phyloP scores from a whole-genome alignment of 768 basidiomycete species.

The Candolleomyces aberdarensis region DNA sequence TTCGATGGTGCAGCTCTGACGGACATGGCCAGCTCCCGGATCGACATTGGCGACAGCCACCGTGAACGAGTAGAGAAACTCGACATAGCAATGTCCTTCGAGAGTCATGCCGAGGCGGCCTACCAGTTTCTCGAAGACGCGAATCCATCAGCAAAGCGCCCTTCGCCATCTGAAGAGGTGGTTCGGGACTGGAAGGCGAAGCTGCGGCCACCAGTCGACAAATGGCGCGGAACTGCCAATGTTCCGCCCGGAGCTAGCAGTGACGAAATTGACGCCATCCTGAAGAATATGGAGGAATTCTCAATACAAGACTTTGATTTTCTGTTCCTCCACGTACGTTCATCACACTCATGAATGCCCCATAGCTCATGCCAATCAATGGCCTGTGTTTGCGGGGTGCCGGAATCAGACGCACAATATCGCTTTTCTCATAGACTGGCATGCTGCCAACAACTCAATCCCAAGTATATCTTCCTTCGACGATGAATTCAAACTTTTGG shows the following conservation, averaged over 20 bases:
- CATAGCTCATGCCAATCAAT: background rate
- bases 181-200: background rate
- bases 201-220: background rate
- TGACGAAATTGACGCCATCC: background rate
- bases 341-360: too few species aligned
- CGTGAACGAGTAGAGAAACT: background rate
- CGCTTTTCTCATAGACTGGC: background rate
- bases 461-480: too few species aligned
- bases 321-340: background rate
- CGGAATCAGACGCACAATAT: background rate
- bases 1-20: background rate
- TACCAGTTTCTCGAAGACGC: background rate
- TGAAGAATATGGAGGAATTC: background rate
- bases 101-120: background rate
- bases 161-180: background rate
- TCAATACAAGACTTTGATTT: background rate
- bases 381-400: background rate
- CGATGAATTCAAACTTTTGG: background rate
- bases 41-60: background rate
- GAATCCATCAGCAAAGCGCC: background rate
- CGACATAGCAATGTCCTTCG: background rate
- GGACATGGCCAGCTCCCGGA: background rate
- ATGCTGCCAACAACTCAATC: background rate
- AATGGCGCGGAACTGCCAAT: background rate
- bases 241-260: background rate